Percentiles rank a stretch among this genome's conserved stretches.
Evolutionary conservation across 2,329 filamentous ascomycete genomes (phyloP).

Genomic region (Diaporthe citri): DNA sequence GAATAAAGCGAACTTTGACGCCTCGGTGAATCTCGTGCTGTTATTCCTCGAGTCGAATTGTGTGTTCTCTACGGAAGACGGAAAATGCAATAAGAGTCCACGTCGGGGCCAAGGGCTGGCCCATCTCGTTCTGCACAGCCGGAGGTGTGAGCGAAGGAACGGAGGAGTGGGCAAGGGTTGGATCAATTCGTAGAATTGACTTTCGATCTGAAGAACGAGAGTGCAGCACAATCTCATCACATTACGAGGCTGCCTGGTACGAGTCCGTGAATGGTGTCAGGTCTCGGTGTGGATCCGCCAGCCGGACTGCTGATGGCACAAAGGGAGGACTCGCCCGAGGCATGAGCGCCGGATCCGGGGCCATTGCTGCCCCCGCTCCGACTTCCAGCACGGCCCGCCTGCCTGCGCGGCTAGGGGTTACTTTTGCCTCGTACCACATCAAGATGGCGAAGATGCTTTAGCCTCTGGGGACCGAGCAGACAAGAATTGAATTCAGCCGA

Average conservation of each 20-base stretch:
- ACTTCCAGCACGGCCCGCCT: neutral
- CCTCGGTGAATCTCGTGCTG: neutral
- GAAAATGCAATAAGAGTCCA: neutral
- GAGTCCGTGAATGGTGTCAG: neutral
- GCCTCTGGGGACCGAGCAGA: neutral
- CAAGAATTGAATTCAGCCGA: slow-evolving; percentile 19
- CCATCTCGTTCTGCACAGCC: neutral
- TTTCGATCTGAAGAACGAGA: neutral
- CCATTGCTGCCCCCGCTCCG: neutral
- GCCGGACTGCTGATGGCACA: neutral
- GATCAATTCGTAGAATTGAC: neutral
- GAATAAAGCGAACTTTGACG: neutral
- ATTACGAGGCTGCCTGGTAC: neutral
- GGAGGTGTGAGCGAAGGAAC: neutral
- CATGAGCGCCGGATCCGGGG: neutral
- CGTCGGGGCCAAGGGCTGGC: neutral
- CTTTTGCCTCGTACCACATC: neutral
- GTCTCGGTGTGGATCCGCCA: neutral
- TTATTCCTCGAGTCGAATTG: neutral
- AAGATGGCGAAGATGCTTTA: neutral
- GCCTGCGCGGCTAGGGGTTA: neutral
- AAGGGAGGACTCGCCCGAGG: neutral
- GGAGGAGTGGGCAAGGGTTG: neutral
- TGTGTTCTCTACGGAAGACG: neutral
- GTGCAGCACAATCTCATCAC: neutral